phyloP scores from a whole-genome alignment of 2,329 filamentous ascomycete genomes.

The Endocalyx cinctus region DNA sequence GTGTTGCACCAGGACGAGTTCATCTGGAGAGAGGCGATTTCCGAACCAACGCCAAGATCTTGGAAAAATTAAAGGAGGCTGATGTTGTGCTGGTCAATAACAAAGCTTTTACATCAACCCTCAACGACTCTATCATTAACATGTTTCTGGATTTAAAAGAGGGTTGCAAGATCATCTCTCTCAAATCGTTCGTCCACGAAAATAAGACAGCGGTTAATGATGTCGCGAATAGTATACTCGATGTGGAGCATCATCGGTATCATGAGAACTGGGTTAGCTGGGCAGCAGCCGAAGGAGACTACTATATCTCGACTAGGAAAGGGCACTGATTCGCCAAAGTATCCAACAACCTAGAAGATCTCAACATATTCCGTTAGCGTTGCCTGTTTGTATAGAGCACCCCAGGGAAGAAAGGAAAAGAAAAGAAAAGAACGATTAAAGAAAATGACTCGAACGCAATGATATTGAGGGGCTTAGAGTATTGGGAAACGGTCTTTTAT shows the following conservation, averaged over 20 bases:
- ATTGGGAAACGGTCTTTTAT: conserved; percentile 8
- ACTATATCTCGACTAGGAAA: conserved; percentile 83
- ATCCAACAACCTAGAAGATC: conserved; percentile 2
- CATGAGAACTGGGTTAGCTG: conserved; percentile 80
- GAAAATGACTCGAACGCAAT: too few relatives aligned
- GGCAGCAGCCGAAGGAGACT: conserved; percentile 78
- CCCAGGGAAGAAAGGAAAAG: too few relatives aligned
- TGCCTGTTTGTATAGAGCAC: too few relatives aligned
- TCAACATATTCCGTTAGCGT: too few relatives aligned
- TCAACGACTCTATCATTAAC: conserved; percentile 80
- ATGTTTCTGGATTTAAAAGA: conserved; percentile 93
- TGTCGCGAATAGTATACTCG: conserved; percentile 71
- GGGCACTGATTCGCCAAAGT: conserved; percentile 17
- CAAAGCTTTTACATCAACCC: conserved; percentile 83
- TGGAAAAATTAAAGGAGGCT: conserved; percentile 70
- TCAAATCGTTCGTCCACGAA: conserved; percentile 85
- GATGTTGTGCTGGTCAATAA: conserved; percentile 99
- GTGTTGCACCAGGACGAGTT: conserved; percentile 73
- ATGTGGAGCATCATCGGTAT: conserved; percentile 61
- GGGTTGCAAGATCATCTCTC: conserved; percentile 82
- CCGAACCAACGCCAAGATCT: conserved; percentile 65
- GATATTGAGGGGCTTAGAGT: too few relatives aligned
- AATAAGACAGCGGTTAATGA: conserved; percentile 74
- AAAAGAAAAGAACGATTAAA: too few relatives aligned
- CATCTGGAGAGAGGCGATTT: conserved; percentile 81